These are phyloP conservation scores for Multifurca ochricompacta DNA, from an alignment of 768 basidiomycete genomes.

Conservation along the genomic window DNA sequence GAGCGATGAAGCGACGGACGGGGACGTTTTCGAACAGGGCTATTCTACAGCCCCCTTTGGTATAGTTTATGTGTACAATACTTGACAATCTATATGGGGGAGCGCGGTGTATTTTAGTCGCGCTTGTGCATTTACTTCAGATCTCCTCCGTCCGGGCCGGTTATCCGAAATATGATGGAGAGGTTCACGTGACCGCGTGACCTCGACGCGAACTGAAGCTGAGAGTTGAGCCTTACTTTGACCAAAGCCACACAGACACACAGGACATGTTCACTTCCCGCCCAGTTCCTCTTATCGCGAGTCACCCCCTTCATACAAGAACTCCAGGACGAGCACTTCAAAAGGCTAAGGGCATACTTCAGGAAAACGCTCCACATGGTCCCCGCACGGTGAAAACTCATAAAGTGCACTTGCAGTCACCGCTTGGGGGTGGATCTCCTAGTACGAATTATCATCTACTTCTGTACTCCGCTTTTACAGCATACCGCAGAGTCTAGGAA, in stretches of 20 bases:
- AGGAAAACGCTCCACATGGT: slow-evolving; percentile 43
- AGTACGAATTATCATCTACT: slow-evolving; percentile 8
- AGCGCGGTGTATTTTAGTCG: too few species aligned
- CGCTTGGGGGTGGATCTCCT: slow-evolving; percentile 29
- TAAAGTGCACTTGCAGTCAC: slow-evolving; percentile 29
- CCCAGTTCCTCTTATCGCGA: slow-evolving; percentile 25
- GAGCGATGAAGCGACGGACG: too few species aligned
- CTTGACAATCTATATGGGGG: too few species aligned
- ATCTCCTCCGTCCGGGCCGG: not conserved
- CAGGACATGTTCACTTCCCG: slow-evolving; percentile 23
- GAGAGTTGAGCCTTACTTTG: too few species aligned
- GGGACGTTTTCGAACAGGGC: too few species aligned
- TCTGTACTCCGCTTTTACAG: not conserved
- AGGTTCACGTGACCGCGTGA: slow-evolving; percentile 1
- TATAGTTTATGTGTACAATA: too few species aligned
- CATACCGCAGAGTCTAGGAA: slow-evolving; percentile 14
- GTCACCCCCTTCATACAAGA: slow-evolving; percentile 30
- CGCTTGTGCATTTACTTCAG: too few species aligned
- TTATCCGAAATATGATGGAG: not conserved
- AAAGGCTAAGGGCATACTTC: slow-evolving; percentile 33
- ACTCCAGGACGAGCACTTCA: slow-evolving; percentile 47
- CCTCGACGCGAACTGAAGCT: too few species aligned
- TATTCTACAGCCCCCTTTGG: too few species aligned
- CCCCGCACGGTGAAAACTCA: slow-evolving; percentile 39
- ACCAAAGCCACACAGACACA: too few species aligned